Percentiles rank a stretch among this genome's conserved stretches.
Evolutionary conservation across 2,329 filamentous ascomycete species (phyloP).

Genomic region (Fusarium brevicatenulatum): DNA sequence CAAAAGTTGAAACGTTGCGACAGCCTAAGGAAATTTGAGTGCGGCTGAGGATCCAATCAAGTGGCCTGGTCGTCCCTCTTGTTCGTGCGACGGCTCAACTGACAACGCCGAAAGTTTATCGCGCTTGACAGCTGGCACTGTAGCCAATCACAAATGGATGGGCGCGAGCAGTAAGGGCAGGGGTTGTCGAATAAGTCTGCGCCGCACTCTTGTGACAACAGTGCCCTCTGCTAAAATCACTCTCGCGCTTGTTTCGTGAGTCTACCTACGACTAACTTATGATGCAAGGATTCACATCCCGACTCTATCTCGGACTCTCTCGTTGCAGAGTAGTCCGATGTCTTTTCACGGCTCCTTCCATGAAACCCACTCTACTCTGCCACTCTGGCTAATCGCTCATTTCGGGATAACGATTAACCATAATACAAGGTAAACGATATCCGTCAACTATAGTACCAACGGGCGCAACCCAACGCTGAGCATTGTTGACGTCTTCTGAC

Average conservation of each 20-base stretch:
- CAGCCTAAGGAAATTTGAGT: not conserved
- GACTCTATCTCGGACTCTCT: slow-evolving; percentile 3
- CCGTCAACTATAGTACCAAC: not conserved
- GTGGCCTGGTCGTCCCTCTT: slow-evolving; percentile 4
- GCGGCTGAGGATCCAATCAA: slow-evolving; percentile 31
- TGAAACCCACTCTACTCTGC: not conserved
- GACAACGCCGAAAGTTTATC: not conserved
- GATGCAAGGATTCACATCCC: slow-evolving; percentile 12
- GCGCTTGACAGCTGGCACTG: slow-evolving; percentile 21
- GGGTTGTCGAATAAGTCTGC: slow-evolving; percentile 7
- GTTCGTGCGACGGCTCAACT: slow-evolving; percentile 5
- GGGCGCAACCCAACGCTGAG: not conserved
- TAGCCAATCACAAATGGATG: slow-evolving; percentile 2
- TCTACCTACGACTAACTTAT: not conserved
- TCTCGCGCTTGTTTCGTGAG: slow-evolving; percentile 34
- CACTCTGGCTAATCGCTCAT: not conserved
- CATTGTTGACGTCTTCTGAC: not conserved
- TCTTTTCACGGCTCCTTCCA: not conserved
- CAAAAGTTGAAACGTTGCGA: slow-evolving; percentile 31
- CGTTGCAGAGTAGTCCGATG: not conserved
- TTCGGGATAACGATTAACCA: not conserved
- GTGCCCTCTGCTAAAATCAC: not conserved
- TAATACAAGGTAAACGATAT: not conserved
- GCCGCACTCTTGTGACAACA: slow-evolving; percentile 5
- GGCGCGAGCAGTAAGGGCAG: not conserved